phyloP scores from a whole-genome alignment of 345 rosid genomes.

The Eucalyptus pauciflora region DNA sequence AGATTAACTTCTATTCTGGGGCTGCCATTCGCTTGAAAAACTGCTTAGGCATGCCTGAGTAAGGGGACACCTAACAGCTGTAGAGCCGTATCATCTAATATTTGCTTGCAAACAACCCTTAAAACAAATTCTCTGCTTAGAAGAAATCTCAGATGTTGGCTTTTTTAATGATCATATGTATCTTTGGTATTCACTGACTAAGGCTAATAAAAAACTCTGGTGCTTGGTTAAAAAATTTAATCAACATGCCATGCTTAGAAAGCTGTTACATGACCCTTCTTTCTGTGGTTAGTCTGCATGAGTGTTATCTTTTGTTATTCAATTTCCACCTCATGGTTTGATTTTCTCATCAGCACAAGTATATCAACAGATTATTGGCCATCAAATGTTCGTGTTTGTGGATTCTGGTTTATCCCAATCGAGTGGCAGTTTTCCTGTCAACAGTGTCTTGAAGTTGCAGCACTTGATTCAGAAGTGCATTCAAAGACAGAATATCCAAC shows the following conservation, averaged over 20 bases:
- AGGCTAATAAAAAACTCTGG: neutral
- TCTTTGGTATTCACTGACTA: neutral
- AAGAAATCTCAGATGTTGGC: neutral
- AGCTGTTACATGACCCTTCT: neutral
- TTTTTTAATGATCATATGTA: neutral
- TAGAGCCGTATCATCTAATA: neutral
- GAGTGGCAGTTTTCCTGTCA: constrained; percentile 85
- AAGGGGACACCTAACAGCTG: neutral
- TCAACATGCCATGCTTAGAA: neutral
- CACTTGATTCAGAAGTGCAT: constrained; percentile 3
- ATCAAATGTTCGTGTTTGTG: constrained; percentile 50
- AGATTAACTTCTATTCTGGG: neutral
- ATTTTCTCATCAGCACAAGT: neutral
- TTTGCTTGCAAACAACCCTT: neutral
- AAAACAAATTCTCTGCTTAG: neutral
- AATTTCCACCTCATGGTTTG: neutral
- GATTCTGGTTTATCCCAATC: constrained; percentile 82
- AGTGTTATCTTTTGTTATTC: neutral
- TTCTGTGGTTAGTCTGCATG: neutral
- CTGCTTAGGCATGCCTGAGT: neutral
- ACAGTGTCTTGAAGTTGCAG: constrained; percentile 39
- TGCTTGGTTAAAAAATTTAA: neutral
- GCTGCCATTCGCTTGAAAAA: neutral
- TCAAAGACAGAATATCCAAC: constrained; percentile 8
- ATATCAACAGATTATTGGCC: constrained; percentile 78